Conservation (phyloP, 305 asterid genomes). For the Fraxinus velutina region DNA sequence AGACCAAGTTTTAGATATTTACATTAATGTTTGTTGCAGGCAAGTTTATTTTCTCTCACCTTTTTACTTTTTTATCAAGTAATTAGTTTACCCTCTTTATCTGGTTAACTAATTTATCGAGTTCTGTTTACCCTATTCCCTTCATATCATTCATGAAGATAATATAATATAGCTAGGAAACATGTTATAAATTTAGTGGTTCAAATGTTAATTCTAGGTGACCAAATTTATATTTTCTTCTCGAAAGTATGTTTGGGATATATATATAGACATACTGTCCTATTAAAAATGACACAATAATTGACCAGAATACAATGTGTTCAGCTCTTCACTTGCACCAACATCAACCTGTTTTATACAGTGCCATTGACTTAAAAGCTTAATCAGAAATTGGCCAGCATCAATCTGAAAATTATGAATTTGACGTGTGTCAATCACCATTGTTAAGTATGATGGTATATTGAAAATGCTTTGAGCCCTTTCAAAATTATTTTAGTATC, state of each 20-base stretch:
- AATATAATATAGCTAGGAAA: background rate
- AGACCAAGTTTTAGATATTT: background rate
- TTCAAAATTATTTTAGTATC: too few relatives aligned
- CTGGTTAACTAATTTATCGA: background rate
- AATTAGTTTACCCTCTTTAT: background rate
- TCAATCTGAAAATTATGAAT: background rate
- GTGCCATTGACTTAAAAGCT: too few relatives aligned
- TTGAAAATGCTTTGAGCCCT: too few relatives aligned
- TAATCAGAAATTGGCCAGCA: background rate
- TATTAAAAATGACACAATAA: too few relatives aligned
- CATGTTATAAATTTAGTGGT: background rate
- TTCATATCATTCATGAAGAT: background rate
- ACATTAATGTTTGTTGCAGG: background rate
- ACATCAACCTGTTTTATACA: too few relatives aligned
- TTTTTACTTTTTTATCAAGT: background rate
- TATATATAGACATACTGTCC: too few relatives aligned
- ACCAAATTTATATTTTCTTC: background rate
- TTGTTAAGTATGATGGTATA: too few relatives aligned
- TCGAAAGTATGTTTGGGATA: background rate
- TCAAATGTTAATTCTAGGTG: background rate
- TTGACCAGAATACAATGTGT: too few relatives aligned
- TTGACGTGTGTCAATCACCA: too few relatives aligned
- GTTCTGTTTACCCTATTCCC: background rate
- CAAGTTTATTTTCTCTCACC: background rate
- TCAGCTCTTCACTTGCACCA: too few relatives aligned